A percentile compares a stretch with the other conserved stretches of the same genome.
Evolutionary conservation across 164 flowering plant species (phyloP).

Genomic region (Tetracentron sinense): DNA sequence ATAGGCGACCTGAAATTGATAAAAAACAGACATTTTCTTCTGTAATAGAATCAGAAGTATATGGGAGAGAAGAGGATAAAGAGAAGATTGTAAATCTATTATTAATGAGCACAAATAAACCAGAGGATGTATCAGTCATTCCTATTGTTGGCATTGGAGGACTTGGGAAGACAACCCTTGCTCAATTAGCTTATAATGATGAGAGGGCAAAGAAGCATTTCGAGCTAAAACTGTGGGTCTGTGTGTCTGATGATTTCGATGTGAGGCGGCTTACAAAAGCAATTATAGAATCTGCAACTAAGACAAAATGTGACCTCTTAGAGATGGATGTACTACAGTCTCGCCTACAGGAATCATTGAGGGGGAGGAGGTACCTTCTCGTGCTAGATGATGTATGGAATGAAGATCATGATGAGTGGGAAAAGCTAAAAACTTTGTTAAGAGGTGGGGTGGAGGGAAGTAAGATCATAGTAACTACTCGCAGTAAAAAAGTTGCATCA

Average conservation of each 20-base stretch:
- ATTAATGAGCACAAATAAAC: neutral
- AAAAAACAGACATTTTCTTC: neutral
- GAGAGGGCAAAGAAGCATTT: neutral
- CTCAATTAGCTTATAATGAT: constrained; percentile 1
- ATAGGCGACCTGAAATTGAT: neutral
- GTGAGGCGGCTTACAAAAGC: neutral
- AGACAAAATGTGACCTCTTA: neutral
- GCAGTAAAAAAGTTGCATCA: constrained; percentile 4
- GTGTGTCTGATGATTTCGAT: constrained; percentile 13
- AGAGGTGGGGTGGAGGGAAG: constrained; percentile 12
- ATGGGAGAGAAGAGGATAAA: neutral
- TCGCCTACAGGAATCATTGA: neutral
- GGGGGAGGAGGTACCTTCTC: constrained; percentile 8
- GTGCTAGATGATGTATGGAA: constrained; percentile 19
- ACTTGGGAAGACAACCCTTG: constrained; percentile 21
- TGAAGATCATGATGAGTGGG: constrained; percentile 13
- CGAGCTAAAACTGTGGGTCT: constrained; percentile 3
- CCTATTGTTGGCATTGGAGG: constrained; percentile 21
- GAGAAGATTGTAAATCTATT: neutral
- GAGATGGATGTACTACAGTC: neutral
- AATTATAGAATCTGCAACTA: constrained; percentile 9
- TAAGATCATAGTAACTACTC: constrained; percentile 16
- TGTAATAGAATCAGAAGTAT: too few relatives aligned
- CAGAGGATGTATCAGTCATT: constrained; percentile 3
- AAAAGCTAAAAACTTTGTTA: neutral